These are phyloP conservation scores for Didymella pinodella DNA, from an alignment of 2,329 filamentous ascomycete genomes.

Conservation along the genomic window DNA sequence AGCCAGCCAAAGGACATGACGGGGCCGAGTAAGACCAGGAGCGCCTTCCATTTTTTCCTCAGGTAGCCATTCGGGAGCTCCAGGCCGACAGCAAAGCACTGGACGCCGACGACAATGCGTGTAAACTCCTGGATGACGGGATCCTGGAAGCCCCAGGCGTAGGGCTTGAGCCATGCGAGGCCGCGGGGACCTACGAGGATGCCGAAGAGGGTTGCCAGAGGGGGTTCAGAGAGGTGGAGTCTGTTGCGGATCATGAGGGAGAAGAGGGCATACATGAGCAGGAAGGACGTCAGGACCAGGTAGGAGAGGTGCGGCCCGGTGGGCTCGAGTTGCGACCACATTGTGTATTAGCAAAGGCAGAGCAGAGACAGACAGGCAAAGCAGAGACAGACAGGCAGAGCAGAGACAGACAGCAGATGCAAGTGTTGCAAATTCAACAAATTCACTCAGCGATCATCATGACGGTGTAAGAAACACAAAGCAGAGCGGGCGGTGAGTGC, in stretches of 20 bases:
- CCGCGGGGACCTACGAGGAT: conserved; percentile 55
- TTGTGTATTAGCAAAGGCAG: background rate
- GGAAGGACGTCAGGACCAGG: conserved; percentile 54
- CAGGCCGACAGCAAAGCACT: conserved; percentile 50
- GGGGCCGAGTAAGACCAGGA: conserved; percentile 59
- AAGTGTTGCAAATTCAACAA: background rate
- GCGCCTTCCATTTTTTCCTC: conserved; percentile 60
- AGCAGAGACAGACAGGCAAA: too few relatives aligned
- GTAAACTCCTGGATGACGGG: conserved; percentile 53
- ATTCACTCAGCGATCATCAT: conserved; percentile 15
- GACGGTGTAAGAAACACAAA: background rate
- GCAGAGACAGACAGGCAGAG: too few relatives aligned
- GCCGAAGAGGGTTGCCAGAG: conserved; percentile 57
- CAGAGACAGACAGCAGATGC: background rate
- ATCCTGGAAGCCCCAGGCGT: conserved; percentile 55
- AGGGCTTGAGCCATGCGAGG: conserved; percentile 51
- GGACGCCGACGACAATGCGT: conserved; percentile 57
- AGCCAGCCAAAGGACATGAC: conserved; percentile 62
- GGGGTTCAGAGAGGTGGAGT: conserved; percentile 59
- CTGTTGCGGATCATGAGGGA: conserved; percentile 57
- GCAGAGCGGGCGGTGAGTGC: conserved; percentile 6
- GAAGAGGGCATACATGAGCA: conserved; percentile 58
- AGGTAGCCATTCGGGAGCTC: conserved; percentile 57
- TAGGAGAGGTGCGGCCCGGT: conserved; percentile 58
- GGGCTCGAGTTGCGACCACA: conserved; percentile 57